Conservation (phyloP, 2,329 filamentous ascomycete genomes). For the Pseudogymnoascus sp. region DNA sequence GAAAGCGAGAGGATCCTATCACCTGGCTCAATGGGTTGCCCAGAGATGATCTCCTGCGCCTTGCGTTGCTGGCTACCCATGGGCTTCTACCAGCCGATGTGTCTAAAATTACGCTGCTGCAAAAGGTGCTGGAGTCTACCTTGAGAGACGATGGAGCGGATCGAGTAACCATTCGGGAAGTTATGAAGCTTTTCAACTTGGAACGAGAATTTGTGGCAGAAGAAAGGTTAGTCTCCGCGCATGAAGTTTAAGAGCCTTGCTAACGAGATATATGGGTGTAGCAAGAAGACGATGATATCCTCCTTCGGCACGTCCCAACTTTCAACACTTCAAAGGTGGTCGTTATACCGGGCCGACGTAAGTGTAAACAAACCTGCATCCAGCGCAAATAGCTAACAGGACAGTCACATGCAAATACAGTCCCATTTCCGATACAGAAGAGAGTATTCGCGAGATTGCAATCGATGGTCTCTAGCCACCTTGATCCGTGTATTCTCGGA, state of each 20-base stretch:
- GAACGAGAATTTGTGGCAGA: background rate
- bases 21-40: background rate
- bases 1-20: background rate
- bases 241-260: background rate
- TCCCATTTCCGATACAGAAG: background rate
- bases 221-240: background rate
- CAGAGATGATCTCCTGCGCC: background rate
- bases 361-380: background rate
- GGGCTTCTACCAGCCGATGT: background rate
- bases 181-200: slow-evolving; percentile 1
- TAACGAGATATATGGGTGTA: background rate
- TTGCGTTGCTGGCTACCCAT: background rate
- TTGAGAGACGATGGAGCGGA: background rate
- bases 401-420: background rate
- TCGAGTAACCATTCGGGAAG: background rate
- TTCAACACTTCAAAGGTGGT: slow-evolving; percentile 1
- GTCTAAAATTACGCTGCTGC: background rate
- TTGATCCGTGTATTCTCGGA: background rate
- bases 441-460: background rate
- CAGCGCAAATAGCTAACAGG: background rate
- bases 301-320: background rate
- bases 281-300: background rate
- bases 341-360: background rate
- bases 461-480: background rate
- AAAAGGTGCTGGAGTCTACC: background rate